Percentiles rank a stretch among this genome's conserved stretches.
Evolutionary conservation across 352 stramenopile genomes (phyloP).

Genomic region (Stramenopiles sp.): DNA sequence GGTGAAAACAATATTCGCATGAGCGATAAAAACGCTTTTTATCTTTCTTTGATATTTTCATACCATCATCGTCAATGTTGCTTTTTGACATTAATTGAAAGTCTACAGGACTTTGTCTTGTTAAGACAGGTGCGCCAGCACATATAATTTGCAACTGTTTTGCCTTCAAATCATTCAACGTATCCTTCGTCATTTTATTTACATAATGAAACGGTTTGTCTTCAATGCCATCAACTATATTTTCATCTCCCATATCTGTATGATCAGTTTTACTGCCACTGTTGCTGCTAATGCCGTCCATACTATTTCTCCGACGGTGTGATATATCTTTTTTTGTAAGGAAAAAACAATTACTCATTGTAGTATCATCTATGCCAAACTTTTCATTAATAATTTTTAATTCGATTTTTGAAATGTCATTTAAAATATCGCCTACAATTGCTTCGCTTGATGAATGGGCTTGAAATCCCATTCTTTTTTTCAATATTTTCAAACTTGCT

Average conservation of each 20-base stretch:
- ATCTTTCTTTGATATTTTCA: neutral
- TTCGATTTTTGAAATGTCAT: neutral
- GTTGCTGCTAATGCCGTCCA: too few species aligned
- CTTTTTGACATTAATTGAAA: neutral
- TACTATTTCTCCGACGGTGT: neutral
- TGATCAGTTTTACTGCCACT: too few species aligned
- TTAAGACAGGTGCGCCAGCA: neutral
- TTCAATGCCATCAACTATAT: neutral
- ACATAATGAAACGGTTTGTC: neutral
- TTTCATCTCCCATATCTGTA: too few species aligned
- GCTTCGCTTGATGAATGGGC: neutral
- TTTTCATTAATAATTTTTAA: neutral
- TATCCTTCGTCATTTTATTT: neutral
- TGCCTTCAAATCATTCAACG: neutral
- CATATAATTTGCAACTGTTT: neutral
- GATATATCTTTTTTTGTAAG: too few species aligned
- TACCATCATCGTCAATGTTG: neutral
- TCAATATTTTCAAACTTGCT: neutral
- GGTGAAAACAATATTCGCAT: slow-evolving; percentile 1
- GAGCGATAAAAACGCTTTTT: neutral
- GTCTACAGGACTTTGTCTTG: neutral
- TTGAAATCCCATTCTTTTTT: neutral
- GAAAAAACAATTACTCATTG: too few species aligned
- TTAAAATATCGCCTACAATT: neutral
- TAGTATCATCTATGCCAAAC: neutral